A percentile compares a stretch with the other conserved stretches of the same genome.
These are phyloP conservation scores for Neospermospora avenae DNA, from an alignment of 2,329 filamentous ascomycete genomes.

Conservation along the genomic window DNA sequence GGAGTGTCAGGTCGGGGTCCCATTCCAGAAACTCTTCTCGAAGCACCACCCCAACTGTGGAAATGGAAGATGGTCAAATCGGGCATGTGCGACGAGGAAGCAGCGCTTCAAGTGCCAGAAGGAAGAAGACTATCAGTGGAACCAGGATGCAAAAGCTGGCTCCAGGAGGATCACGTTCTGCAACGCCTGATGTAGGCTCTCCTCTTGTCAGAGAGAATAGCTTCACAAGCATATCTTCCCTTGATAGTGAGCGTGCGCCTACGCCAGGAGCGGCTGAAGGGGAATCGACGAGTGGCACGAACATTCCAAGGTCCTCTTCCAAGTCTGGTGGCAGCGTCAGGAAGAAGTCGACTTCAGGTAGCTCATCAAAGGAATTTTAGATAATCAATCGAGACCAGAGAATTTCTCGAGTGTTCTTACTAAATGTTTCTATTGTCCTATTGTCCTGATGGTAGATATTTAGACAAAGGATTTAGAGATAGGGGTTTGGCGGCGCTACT, in stretches of 20 bases:
- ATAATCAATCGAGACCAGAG: not conserved
- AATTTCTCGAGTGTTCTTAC: not conserved
- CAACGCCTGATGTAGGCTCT: conserved; percentile 33
- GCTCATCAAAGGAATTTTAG: conserved; percentile 21
- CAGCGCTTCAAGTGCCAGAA: conserved; percentile 30
- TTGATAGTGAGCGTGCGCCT: conserved; percentile 29
- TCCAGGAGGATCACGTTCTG: conserved; percentile 29
- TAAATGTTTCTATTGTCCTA: not conserved
- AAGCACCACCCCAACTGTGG: conserved; percentile 34
- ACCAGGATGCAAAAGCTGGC: conserved; percentile 26
- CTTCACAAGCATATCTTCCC: conserved; percentile 31
- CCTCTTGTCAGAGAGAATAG: conserved; percentile 33
- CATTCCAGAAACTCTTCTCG: conserved; percentile 37
- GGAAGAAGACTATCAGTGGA: conserved; percentile 27
- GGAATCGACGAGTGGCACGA: conserved; percentile 14
- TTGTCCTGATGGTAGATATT: not conserved
- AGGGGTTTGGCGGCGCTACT: not conserved
- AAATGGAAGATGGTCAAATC: conserved; percentile 30
- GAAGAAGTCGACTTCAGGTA: conserved; percentile 15
- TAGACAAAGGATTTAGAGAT: not conserved
- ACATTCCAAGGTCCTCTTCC: conserved; percentile 16
- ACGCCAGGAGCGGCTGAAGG: conserved; percentile 23
- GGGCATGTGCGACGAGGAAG: conserved; percentile 30
- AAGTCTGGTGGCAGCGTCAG: conserved; percentile 16
- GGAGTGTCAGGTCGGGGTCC: conserved; percentile 32